Evolutionary conservation across 768 basidiomycete species (phyloP).

Genomic region (Melanogaster broomeanus): DNA sequence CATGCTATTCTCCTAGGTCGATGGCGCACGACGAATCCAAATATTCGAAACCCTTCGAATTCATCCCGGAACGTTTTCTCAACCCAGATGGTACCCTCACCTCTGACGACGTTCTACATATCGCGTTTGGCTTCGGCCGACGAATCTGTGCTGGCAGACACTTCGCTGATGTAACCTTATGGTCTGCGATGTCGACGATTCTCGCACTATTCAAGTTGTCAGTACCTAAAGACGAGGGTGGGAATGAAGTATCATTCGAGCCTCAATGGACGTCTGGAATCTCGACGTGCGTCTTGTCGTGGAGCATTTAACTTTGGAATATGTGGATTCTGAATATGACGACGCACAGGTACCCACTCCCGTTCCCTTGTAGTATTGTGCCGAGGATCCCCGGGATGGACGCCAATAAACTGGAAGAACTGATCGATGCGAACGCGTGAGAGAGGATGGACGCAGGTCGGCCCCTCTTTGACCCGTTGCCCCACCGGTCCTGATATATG

Average conservation of each 20-base stretch:
- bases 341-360: constrained; percentile 9
- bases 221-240: constrained; percentile 11
- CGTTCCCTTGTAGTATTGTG: constrained; percentile 16
- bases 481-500: no score
- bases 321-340: no score
- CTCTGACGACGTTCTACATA: constrained; percentile 6
- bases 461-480: no score
- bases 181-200: constrained; percentile 16
- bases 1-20: constrained; percentile 6
- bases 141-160: constrained; percentile 20
- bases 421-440: constrained; percentile 1
- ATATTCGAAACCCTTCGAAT: constrained; percentile 38
- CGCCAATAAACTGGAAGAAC: constrained; percentile 8
- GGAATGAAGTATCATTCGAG: constrained; percentile 6
- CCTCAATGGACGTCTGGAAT: constrained; percentile 13
- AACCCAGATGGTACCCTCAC: constrained; percentile 21
- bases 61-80: constrained; percentile 40
- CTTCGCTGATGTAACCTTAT: constrained; percentile 16
- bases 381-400: constrained; percentile 11
- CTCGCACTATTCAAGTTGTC: constrained; percentile 16
- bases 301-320: neutral
- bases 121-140: constrained; percentile 24
- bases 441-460: neutral
- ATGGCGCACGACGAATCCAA: constrained; percentile 25
- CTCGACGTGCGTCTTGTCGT: constrained; percentile 10